These are phyloP conservation scores for Cytospora piceae DNA, from an alignment of 2,329 filamentous ascomycete genomes.

Conservation along the genomic window DNA sequence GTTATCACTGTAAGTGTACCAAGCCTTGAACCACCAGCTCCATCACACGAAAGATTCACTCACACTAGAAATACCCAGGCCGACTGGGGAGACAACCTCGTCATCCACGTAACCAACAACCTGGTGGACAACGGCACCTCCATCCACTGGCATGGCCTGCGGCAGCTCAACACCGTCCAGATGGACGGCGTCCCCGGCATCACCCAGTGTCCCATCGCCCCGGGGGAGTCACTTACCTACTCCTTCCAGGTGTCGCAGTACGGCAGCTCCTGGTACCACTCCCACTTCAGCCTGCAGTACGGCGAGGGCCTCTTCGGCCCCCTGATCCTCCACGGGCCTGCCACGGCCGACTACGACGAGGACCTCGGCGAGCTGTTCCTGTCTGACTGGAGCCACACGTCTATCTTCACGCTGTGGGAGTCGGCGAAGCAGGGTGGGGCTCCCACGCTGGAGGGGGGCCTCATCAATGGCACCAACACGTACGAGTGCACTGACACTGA, in stretches of 20 bases:
- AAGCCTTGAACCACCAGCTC: constrained; percentile 27
- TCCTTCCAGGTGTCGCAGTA: constrained; percentile 41
- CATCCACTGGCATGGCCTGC: constrained; percentile 54
- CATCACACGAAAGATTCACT: constrained; percentile 34
- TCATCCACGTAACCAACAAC: constrained; percentile 65
- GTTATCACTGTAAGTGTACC: constrained; percentile 33
- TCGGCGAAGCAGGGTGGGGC: constrained; percentile 28
- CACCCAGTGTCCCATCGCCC: constrained; percentile 47
- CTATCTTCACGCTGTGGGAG: constrained; percentile 33
- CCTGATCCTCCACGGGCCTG: constrained; percentile 51
- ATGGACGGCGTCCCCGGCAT: constrained; percentile 49
- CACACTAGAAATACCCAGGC: constrained; percentile 34
- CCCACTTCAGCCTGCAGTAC: constrained; percentile 41
- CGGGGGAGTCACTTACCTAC: constrained; percentile 41
- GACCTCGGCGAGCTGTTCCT: constrained; percentile 54
- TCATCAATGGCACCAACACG: constrained; percentile 32
- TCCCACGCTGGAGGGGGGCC: constrained; percentile 33
- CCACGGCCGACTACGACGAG: constrained; percentile 50
- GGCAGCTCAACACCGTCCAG: constrained; percentile 47
- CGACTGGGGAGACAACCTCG: constrained; percentile 49
- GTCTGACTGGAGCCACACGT: constrained; percentile 52
- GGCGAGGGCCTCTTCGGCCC: constrained; percentile 52
- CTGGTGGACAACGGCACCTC: constrained; percentile 49
- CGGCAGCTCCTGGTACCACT: constrained; percentile 45
- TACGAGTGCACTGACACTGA: constrained; percentile 26